Base-by-base conservation (phyloP, 2,329 filamentous ascomycete genomes). In the Neonectria coccinea region DNA sequence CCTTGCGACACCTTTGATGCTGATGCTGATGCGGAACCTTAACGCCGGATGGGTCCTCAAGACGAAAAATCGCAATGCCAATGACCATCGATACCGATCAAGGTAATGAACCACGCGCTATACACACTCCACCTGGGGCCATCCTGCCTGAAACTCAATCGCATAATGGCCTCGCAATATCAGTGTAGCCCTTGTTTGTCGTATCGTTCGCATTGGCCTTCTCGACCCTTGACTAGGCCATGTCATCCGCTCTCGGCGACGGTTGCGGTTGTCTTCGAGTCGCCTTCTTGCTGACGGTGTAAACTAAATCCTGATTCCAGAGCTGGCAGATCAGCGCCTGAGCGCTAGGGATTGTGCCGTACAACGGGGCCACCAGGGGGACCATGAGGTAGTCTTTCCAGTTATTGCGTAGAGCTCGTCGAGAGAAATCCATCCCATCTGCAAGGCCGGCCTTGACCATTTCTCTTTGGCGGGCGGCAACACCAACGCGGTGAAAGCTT, bases 241-340 rank as follows among this genome's bases (percentile, higher is more conserved):
- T 80, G 45, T 82, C 77, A 27, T 78, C 79, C n/a, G 77, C 78
- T 47, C 78, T 79, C 55, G 16, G 18, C n/a, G 82, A 66, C 3
- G 82, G 81, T 63, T 83, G 83, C 33, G 81, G 78, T 67, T 83
- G 78, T 75, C 85, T 82, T 62, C 86, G 79, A 2, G 83, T 86
- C 71, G 88, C 85, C 75, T 92, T 93, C 78, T 89, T 88, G 80
- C 89, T 92, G 72, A 93, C 90, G 0, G 88, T 86, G 77, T 93
- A 93, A 11, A 90, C 88, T 69, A 93, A 76, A 60, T 91, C 83
- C 36, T 89, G 80, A 0, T 88, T 91, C 85, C 89, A 92, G 73
- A 92, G 88, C 75, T 93, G 91, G 73, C 84, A 87, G 59, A 92
- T 78, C 67, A 91, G 86, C 2, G 91, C 91, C 67, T 92, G 89